Percentiles rank a stretch among this genome's conserved stretches.
phyloP scores from a whole-genome alignment of 345 rosid species.

The Ceriops zippeliana region DNA sequence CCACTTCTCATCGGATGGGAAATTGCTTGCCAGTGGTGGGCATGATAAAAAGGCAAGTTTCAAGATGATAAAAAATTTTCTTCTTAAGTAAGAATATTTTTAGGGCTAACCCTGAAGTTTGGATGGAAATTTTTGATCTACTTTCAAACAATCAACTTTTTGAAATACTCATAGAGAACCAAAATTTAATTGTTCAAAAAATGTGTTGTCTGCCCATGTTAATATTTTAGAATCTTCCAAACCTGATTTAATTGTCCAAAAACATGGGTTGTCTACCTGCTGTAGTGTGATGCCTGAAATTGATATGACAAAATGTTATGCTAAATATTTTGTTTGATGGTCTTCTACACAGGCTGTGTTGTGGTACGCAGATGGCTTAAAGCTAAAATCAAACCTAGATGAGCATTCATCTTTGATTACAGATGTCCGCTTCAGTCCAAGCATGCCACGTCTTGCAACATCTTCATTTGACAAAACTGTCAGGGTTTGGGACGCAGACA shows the following conservation, averaged over 20 bases:
- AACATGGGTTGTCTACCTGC: background rate
- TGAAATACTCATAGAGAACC: background rate
- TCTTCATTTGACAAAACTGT: slow-evolving; percentile 97
- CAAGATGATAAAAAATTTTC: background rate
- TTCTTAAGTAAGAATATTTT: background rate
- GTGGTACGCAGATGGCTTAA: slow-evolving; percentile 74
- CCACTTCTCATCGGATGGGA: slow-evolving; percentile 97
- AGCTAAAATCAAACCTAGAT: slow-evolving; percentile 67
- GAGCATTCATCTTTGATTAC: slow-evolving; percentile 80
- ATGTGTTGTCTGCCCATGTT: no score
- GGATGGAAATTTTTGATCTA: background rate
- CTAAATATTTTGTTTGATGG: slow-evolving; percentile 7
- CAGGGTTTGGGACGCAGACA: slow-evolving; percentile 98
- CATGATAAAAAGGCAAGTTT: slow-evolving; percentile 85
- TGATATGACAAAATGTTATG: background rate
- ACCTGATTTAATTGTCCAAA: background rate
- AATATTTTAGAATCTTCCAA: background rate
- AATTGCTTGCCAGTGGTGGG: slow-evolving; percentile 93
- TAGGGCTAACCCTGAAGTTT: background rate
- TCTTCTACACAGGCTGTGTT: slow-evolving; percentile 65
- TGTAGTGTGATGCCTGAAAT: background rate
- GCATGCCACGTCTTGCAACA: slow-evolving; percentile 85
- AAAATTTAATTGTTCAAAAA: no score
- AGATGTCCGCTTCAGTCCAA: slow-evolving; percentile 93
- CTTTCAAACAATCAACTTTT: background rate